phyloP scores from a whole-genome alignment of 495 filamentous ascomycete species.

The Penicillium longicatenatum region DNA sequence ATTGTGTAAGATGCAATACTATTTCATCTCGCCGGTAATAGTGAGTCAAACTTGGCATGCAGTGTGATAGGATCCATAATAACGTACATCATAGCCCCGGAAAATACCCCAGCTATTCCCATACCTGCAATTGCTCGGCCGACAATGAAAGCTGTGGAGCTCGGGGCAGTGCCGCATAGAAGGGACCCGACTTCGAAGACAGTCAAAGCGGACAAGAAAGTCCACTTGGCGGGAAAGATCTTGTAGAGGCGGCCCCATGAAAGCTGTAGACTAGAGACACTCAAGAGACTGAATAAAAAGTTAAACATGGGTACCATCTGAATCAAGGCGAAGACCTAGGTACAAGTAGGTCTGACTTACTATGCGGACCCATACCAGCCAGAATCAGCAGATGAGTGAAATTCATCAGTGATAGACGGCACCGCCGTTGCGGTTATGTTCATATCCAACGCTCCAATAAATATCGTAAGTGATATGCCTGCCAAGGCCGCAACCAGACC shows the following conservation, averaged over 20 bases:
- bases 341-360: too few relatives aligned
- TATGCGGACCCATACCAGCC: neutral
- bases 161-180: neutral
- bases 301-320: neutral
- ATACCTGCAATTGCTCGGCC: neutral
- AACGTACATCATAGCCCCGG: neutral
- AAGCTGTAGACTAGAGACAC: neutral
- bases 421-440: neutral
- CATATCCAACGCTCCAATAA: too few relatives aligned
- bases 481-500: too few relatives aligned
- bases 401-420: neutral
- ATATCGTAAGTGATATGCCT: too few relatives aligned
- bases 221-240: neutral
- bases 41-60: neutral
- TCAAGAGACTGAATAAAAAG: neutral
- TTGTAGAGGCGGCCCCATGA: neutral
- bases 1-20: neutral
- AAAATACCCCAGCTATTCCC: neutral
- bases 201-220: neutral
- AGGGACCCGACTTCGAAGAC: neutral
- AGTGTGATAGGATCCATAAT: neutral
- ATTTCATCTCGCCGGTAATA: too few relatives aligned
- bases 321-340: too few relatives aligned
- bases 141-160: neutral
- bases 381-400: neutral